Base-by-base conservation (phyloP, 495 filamentous ascomycete genomes). In the Hyaloscypha hepaticicola region DNA sequence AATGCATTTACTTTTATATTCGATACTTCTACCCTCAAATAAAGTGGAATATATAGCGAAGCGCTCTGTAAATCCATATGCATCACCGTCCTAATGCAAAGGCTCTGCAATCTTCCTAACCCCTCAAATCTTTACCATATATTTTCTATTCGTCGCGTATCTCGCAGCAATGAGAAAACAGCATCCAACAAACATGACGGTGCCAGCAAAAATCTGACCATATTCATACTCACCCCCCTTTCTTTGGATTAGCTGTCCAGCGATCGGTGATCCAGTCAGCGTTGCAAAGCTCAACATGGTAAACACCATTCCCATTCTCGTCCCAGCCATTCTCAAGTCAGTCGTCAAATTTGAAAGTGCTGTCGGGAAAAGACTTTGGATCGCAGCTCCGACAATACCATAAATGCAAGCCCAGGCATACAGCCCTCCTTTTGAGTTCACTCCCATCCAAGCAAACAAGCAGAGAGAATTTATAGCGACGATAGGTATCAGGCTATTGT, bases 281-380 rank as follows among this genome's bases (percentile, higher is more conserved):
- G 82, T 82, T 0, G 91, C 90, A 56, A 95, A 83, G 41, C 84
- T 86, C 14, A 88, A 82, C 48, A 92, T 85, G n/a, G 83, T 87
- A 63, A 95, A 88, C 27, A 88, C 82, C 89, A 95, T 93, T 6
- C 91, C 92, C 80, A 92, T 87, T 16, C 90, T 79, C 58, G 86
- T 83, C 0, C 92, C 89, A 24, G 82, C 79, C 73, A 90, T 92
- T 28, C 82, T 80, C 69, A 87, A 64, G 69, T 95, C 87, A 2
- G 80, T 83, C 3, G 85, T 88, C 31, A 90, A 77, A 26, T 79
- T 82, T 14, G 81, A 79, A 34, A 90, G 69, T 1, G 82, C 82
- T 0, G 83, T 83, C 0, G 87, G 84, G 56, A 87, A 88, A 55
- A 93, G 75, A 7, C 83, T 85, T 76, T 93, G 89, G 58, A 96